Evolutionary conservation across 2,329 filamentous ascomycete genomes (phyloP), one percentile per base, ranked within the genome.

Genomic region (Thelonectria blattea): DNA sequence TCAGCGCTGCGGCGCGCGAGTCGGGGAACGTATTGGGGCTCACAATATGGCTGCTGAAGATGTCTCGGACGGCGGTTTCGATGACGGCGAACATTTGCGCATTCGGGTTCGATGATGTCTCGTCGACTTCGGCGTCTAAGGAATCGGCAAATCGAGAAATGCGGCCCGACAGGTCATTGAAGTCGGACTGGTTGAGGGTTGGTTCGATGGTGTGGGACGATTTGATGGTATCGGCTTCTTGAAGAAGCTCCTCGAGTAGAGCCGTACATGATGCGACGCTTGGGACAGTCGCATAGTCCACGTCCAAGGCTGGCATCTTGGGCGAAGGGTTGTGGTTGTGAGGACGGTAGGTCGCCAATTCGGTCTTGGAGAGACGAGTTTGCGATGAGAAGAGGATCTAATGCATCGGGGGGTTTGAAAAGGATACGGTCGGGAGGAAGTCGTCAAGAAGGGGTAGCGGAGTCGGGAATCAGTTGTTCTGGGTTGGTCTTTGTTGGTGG

Each of bases 21-120:
- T 37, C 41, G 52, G 20, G 48, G 43, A 43, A 42, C 56, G 47
- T 47, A 24, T 42, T 45, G 52, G 42, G 14, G 50, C 89, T 81
- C 79, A 95, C 92, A 74, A 96, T 84, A 62, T 92, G 81, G 63
- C 85, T 82, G 76, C 92, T 92, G 77, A 98, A 96, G 49, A 91
- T 85, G 68, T 90, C 87, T 69, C 92, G 88, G 52, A 90, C 91
- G 11, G 92, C 93, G 17, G 90, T 93, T 76, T 98, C 95, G 48
- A 97, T 86, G 20, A 91, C 84, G 34, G 89, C 87, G 72, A 87
- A 88, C 66, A 88, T 87, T 46, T 84, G 84, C 3, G 67, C 66
- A 59, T 75, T 80, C 70, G 80, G 65, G 79, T 76, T 7, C 27
- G 72, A 47, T n/a, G 75, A 74, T 60, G 70, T 70, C 9, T 68